Evolutionary conservation across 768 basidiomycete genomes (phyloP).

Genomic region (Russula vinacea): DNA sequence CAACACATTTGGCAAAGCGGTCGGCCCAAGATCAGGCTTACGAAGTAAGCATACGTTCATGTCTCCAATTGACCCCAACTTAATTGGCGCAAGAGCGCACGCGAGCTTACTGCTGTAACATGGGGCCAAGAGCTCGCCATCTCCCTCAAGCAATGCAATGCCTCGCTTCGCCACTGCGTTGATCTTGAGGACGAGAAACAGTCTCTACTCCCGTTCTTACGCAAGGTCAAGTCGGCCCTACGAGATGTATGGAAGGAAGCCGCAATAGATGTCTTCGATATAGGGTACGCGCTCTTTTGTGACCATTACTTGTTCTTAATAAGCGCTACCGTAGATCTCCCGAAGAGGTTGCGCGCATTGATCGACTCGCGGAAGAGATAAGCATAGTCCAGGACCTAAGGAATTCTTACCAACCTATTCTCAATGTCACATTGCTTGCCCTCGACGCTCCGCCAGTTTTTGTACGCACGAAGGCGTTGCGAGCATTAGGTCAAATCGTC

Average conservation of each 20-base stretch:
- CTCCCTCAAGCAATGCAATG: conserved; percentile 57
- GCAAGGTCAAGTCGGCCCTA: conserved; percentile 59
- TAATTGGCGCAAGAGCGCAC: conserved; percentile 60
- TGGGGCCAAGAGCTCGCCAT: conserved; percentile 82
- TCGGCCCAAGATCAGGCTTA: conserved; percentile 79
- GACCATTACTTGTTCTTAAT: neutral
- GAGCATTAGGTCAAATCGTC: conserved; percentile 85
- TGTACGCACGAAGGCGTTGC: conserved; percentile 90
- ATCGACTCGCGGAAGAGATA: conserved; percentile 69
- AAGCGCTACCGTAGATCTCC: conserved; percentile 48
- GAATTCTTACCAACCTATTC: conserved; percentile 78
- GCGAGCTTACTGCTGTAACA: conserved; percentile 73
- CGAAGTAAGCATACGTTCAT: conserved; percentile 50
- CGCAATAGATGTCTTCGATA: conserved; percentile 72
- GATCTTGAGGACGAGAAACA: conserved; percentile 32
- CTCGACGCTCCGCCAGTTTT: conserved; percentile 86
- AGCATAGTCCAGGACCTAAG: conserved; percentile 72
- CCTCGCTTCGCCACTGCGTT: conserved; percentile 46
- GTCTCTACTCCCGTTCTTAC: conserved; percentile 50
- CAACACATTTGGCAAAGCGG: conserved; percentile 62
- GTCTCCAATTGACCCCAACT: conserved; percentile 13
- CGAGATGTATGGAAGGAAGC: conserved; percentile 72
- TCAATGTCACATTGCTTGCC: conserved; percentile 72
- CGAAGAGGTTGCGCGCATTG: conserved; percentile 66
- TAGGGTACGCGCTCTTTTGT: conserved; percentile 52